A percentile compares a stretch with the other conserved stretches of the same genome.
These are phyloP conservation scores for Ceratobasidium sp. DNA, from an alignment of 1,284 basidiomycete genomes.

Conservation along the genomic window DNA sequence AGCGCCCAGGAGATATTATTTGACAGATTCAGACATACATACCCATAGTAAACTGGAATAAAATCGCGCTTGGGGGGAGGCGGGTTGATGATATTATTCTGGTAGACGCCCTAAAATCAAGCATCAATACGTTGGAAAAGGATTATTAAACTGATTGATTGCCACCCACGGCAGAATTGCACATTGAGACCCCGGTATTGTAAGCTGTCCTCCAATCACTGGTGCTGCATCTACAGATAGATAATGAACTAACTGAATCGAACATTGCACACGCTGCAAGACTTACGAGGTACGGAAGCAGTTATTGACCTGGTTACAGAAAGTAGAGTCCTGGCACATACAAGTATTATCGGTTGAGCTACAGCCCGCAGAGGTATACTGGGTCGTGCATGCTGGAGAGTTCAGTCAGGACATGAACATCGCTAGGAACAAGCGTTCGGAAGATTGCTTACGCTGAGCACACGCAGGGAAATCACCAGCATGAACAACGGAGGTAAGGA, in stretches of 20 bases:
- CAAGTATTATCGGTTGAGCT: constrained; percentile 22
- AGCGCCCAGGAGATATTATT: too few relatives aligned
- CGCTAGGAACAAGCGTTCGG: background rate
- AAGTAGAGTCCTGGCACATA: constrained; percentile 28
- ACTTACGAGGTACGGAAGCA: constrained; percentile 42
- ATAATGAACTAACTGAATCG: background rate
- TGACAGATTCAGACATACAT: too few relatives aligned
- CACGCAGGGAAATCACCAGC: constrained; percentile 35
- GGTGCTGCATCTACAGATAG: too few relatives aligned
- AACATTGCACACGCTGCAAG: background rate
- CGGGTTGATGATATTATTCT: too few relatives aligned
- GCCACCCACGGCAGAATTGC: constrained; percentile 3
- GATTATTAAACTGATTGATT: too few relatives aligned
- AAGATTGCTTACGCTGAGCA: constrained; percentile 25
- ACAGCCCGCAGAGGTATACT: constrained; percentile 35
- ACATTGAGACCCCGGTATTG: constrained; percentile 4
- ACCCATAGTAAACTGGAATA: too few relatives aligned
- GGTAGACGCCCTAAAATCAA: too few relatives aligned
- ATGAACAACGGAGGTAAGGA: constrained; percentile 8
- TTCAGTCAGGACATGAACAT: background rate
- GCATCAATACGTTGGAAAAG: too few relatives aligned
- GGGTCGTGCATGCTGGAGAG: constrained; percentile 12
- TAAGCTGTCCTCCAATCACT: constrained; percentile 23
- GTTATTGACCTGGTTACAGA: constrained; percentile 39
- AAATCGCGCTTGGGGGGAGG: too few relatives aligned